Percentiles rank a stretch among this genome's conserved stretches.
phyloP scores from a whole-genome alignment of 352 stramenopile species.

The Phytophthora chlamydospora region DNA sequence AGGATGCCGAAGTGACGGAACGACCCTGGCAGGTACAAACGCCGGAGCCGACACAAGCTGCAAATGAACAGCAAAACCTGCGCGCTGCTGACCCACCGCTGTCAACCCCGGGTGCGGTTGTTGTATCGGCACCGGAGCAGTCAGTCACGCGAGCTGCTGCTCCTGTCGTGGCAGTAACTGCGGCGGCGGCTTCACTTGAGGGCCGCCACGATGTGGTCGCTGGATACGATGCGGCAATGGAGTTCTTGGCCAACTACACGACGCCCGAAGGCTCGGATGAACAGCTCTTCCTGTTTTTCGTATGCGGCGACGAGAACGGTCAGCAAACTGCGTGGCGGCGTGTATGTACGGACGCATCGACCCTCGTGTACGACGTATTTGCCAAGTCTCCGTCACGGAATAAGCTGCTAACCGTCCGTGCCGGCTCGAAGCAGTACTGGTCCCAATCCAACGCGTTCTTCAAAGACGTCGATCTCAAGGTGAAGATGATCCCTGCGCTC shows the following conservation, averaged over 20 bases:
- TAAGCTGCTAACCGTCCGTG: conserved; percentile 61
- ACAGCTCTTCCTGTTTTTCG: conserved; percentile 74
- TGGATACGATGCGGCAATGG: conserved; percentile 56
- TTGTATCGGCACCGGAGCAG: conserved; percentile 4
- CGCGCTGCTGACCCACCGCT: conserved; percentile 4
- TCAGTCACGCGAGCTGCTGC: background rate
- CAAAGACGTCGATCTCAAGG: conserved; percentile 63
- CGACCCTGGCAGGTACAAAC: background rate
- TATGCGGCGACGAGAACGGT: conserved; percentile 61
- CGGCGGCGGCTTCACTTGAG: conserved; percentile 23
- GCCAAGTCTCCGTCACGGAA: conserved; percentile 52
- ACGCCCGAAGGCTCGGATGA: conserved; percentile 36
- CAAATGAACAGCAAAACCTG: conserved; percentile 21
- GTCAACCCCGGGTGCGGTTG: conserved; percentile 15
- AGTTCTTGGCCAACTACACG: conserved; percentile 56
- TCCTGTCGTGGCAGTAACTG: background rate
- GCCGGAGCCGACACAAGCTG: background rate
- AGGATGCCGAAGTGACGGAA: conserved; percentile 1
- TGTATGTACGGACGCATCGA: conserved; percentile 51
- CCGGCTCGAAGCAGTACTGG: conserved; percentile 65
- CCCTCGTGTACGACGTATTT: conserved; percentile 64
- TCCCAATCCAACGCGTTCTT: conserved; percentile 59
- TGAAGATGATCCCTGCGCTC: conserved; percentile 69
- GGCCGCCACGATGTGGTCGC: conserved; percentile 53
- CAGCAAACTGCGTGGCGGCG: conserved; percentile 49